Base-by-base conservation (phyloP, 192 early-diverging fungal species). In the Coemansia aciculifera region DNA sequence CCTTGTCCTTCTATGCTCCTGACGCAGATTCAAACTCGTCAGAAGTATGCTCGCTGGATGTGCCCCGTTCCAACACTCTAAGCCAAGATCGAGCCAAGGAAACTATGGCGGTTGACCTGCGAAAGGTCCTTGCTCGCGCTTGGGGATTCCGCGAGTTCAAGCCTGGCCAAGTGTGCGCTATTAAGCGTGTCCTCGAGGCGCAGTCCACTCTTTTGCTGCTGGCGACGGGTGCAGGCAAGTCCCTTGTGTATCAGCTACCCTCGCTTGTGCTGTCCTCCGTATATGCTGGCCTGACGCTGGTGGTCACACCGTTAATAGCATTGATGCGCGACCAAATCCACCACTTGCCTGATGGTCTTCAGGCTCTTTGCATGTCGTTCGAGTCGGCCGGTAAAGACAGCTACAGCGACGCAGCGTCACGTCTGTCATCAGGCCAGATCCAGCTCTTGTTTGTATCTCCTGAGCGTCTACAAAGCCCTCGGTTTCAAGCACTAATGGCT, bases 311-410 rank as follows among this genome's bases (percentile, higher is more conserved):
- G 4, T 88, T 89, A 64, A 82, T 95, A 27, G 89, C 92, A 7
- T 83, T 95, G 5, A 95, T 95, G 92, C 85, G 91, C 40, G 93
- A 95, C 70, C 93, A 95, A 72, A 81, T 93, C 34, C 84, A 84
- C 19, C 85, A 86, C 38, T 63, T 95, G 43, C 90, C 89, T 1
- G 43, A 71, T 5, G 82, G 78, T 6, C 72, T 93, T 1, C 73
- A 80, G 43, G 92, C 88, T 0, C 80, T 87, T 1, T 87, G 85
- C 37, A 85, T 92, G 78, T 86, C 84, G 19, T 87, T 85, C 46
- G 77, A 85, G n/a, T 21, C 63, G 21, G 9, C 67, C 12, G 51
- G 62, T 9, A 59, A 70, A 24, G 73, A 71, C 11, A 37, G 36
- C 29, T 66, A 69, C 19, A 27, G 56, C 9, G 67, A 64, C 9